Conservation (phyloP, 2,329 filamentous ascomycete species). For the Dothideomycetidae sp. region DNA sequence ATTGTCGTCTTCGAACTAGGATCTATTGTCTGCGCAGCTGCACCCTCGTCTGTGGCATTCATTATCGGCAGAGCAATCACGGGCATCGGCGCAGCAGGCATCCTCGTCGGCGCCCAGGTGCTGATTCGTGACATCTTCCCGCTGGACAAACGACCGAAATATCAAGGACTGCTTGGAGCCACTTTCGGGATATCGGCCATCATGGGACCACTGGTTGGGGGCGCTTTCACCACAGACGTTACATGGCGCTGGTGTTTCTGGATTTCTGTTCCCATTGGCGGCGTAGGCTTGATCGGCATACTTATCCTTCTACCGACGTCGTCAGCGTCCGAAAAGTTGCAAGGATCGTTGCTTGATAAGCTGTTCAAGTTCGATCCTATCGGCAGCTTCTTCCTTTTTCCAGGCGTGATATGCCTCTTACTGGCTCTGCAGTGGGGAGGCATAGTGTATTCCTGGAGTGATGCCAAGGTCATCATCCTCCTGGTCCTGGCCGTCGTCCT, state of each 20-base stretch:
- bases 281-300: conserved; percentile 22
- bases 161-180: conserved; percentile 20
- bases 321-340: conserved; percentile 3
- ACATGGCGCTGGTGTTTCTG: conserved; percentile 39
- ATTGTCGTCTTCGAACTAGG: conserved; percentile 31
- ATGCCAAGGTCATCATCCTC: conserved; percentile 31
- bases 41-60: conserved; percentile 34
- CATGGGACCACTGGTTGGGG: conserved; percentile 38
- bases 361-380: conserved; percentile 32
- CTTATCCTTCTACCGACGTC: conserved; percentile 24
- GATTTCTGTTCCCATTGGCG: conserved; percentile 26
- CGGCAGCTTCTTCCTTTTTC: conserved; percentile 33
- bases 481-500: conserved; percentile 32
- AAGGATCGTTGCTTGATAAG: conserved; percentile 14
- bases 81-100: conserved; percentile 39
- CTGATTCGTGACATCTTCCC: conserved; percentile 14
- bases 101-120: conserved; percentile 29
- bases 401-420: conserved; percentile 33
- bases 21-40: conserved; percentile 36
- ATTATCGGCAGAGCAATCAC: conserved; percentile 39
- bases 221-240: conserved; percentile 31
- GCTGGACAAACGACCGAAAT: conserved; percentile 13
- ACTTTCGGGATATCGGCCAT: conserved; percentile 32
- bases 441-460: conserved; percentile 31
- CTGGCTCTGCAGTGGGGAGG: conserved; percentile 38